phyloP scores from a whole-genome alignment of 805 yeast species.

The Metschnikowia lochheadii region DNA sequence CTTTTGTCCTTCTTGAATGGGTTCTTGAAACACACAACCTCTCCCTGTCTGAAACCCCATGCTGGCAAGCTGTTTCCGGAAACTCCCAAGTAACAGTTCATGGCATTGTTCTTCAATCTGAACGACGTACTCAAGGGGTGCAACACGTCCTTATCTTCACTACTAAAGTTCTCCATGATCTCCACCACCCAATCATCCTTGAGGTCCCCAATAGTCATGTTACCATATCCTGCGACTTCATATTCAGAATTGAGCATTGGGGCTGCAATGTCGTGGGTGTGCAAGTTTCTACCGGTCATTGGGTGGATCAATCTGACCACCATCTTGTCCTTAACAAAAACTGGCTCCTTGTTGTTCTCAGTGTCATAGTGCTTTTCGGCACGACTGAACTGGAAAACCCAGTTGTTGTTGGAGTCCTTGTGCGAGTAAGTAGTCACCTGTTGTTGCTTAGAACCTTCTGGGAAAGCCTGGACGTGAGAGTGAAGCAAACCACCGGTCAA shows the following conservation, averaged over 20 bases:
- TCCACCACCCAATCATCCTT: constrained; percentile 79
- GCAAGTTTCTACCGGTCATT: constrained; percentile 60
- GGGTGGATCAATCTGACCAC: constrained; percentile 59
- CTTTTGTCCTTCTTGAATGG: constrained; percentile 74
- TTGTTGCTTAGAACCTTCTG: constrained; percentile 46
- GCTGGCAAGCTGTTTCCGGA: constrained; percentile 79
- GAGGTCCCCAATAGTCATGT: constrained; percentile 56
- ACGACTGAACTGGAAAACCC: constrained; percentile 48
- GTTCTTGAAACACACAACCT: constrained; percentile 72
- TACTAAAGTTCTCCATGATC: constrained; percentile 54
- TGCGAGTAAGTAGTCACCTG: constrained; percentile 46
- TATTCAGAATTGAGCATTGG: constrained; percentile 51
- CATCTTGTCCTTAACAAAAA: constrained; percentile 54
- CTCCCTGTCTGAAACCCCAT: constrained; percentile 99
- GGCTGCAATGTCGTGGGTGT: constrained; percentile 63
- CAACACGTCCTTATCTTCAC: constrained; percentile 49
- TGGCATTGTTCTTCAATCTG: constrained; percentile 61
- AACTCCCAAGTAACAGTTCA: constrained; percentile 84
- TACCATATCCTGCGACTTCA: constrained; percentile 76
- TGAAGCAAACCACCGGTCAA: constrained; percentile 44
- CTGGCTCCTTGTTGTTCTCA: constrained; percentile 27
- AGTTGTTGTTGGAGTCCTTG: constrained; percentile 43
- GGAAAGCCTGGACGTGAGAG: constrained; percentile 44
- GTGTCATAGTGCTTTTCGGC: constrained; percentile 31
- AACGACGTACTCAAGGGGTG: constrained; percentile 85